phyloP scores from a whole-genome alignment of 2,329 filamentous ascomycete genomes.

The Capronia coronata region DNA sequence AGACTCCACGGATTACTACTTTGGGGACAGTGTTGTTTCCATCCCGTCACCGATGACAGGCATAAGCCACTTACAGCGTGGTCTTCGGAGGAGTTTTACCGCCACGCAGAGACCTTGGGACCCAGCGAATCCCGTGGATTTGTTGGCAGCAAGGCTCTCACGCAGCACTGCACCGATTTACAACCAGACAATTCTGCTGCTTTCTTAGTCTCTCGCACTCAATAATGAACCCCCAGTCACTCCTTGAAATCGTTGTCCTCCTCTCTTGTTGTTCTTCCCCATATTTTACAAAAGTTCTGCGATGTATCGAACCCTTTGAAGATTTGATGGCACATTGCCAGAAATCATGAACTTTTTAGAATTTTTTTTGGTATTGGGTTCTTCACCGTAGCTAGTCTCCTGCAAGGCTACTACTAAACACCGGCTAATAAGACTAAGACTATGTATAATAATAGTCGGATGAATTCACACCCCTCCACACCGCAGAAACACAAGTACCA shows the following conservation, averaged over 20 bases:
- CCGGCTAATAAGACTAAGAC: constrained; percentile 1
- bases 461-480: background rate
- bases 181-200: no score
- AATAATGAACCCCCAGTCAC: no score
- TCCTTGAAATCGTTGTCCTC: no score
- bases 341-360: background rate
- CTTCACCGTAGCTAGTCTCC: background rate
- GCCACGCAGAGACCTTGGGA: background rate
- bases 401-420: background rate
- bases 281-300: no score
- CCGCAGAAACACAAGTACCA: background rate
- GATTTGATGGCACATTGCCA: no score
- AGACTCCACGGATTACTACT: background rate
- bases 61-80: no score
- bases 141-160: no score
- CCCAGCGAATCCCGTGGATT: background rate
- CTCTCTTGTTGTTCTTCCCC: no score
- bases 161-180: no score
- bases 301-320: no score
- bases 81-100: background rate
- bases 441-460: background rate
- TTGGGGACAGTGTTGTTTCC: background rate
- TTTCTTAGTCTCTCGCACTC: no score
- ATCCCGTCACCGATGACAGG: no score
- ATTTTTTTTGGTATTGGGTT: background rate